Conservation (phyloP, 2,329 filamentous ascomycete genomes). For the Microsporum canis region DNA sequence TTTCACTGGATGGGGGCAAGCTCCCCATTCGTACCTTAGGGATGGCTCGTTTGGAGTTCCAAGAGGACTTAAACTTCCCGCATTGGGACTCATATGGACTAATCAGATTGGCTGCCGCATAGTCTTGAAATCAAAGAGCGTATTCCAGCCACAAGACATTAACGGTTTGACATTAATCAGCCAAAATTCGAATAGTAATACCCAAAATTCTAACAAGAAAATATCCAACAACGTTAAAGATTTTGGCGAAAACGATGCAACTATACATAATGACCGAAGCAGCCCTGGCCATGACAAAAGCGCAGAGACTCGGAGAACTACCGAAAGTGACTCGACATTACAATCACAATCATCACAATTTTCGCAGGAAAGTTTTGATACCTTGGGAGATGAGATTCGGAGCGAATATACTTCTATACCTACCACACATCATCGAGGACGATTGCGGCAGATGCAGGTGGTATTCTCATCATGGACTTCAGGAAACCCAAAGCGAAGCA, state of each 20-base stretch:
- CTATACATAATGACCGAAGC: not conserved
- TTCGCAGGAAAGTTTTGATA: not conserved
- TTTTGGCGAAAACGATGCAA: not conserved
- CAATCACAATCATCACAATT: not conserved
- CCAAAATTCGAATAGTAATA: not conserved
- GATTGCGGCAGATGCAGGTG: slow-evolving; percentile 57
- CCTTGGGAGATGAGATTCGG: not conserved
- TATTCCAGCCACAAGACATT: not conserved
- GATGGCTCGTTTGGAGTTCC: not conserved
- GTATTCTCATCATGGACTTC: slow-evolving; percentile 74
- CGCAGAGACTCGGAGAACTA: not conserved
- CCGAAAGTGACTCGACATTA: not conserved
- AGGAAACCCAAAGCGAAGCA: slow-evolving; percentile 20
- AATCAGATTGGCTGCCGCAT: slow-evolving; percentile 78
- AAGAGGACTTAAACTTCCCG: slow-evolving; percentile 57
- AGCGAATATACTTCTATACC: not conserved
- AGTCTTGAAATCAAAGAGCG: slow-evolving; percentile 51
- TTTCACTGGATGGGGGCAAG: slow-evolving; percentile 90
- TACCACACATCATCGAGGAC: not conserved
- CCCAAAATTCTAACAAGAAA: not conserved
- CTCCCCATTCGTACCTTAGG: slow-evolving; percentile 14
- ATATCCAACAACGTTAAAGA: not conserved
- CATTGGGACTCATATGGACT: slow-evolving; percentile 79
- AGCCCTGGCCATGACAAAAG: not conserved
- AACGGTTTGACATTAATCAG: not conserved